phyloP scores from a whole-genome alignment of 1,284 basidiomycete genomes.

The Sutorius eximius region DNA sequence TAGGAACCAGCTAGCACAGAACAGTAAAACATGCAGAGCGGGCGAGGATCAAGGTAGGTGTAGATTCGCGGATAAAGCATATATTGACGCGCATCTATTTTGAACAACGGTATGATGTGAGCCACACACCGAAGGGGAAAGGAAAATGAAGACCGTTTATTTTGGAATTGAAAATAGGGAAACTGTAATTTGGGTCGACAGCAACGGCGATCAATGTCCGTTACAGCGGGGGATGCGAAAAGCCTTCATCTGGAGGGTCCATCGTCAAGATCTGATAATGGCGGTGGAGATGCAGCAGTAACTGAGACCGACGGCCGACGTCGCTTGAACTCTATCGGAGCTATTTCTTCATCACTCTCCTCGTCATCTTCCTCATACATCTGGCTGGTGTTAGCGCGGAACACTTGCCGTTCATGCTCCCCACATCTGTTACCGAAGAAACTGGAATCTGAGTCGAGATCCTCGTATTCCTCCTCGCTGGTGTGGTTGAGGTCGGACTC shows the following conservation, averaged over 20 bases:
- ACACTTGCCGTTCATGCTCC: constrained; percentile 24
- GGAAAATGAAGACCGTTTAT: neutral
- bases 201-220: constrained; percentile 16
- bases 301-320: constrained; percentile 38
- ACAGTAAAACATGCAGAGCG: constrained; percentile 1
- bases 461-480: constrained; percentile 35
- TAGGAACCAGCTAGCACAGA: constrained; percentile 4
- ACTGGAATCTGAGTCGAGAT: constrained; percentile 36
- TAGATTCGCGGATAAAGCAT: constrained; percentile 6
- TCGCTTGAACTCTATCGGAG: constrained; percentile 40
- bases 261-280: constrained; percentile 20
- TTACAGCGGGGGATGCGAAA: neutral
- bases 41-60: neutral
- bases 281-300: constrained; percentile 30
- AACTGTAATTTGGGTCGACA: constrained; percentile 23
- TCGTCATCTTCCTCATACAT: constrained; percentile 39
- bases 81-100: constrained; percentile 25
- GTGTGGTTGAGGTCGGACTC: constrained; percentile 31
- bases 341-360: constrained; percentile 33
- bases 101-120: constrained; percentile 12
- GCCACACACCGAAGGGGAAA: constrained; percentile 12
- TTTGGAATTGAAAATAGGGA: constrained; percentile 13
- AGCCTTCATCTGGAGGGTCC: constrained; percentile 9
- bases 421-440: constrained; percentile 34
- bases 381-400: constrained; percentile 34